Conservation (phyloP, 306 rosid genomes). For the Prunus mongolica region DNA sequence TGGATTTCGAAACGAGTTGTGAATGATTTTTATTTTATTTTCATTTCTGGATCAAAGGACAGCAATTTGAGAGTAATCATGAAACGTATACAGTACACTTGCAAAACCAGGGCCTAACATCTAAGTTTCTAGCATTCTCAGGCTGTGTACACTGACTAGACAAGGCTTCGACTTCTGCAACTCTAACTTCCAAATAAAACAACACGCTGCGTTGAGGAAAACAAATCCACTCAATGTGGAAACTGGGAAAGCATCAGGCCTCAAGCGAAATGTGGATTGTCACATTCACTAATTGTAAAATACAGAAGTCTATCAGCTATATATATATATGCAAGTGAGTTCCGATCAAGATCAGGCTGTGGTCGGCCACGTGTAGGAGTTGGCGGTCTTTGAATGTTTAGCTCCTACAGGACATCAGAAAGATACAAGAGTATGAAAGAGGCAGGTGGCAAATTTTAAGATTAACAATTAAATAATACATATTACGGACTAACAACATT, state of each 20-base stretch:
- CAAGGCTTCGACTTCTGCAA: slow-evolving; percentile 29
- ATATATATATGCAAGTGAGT: slow-evolving; percentile 94
- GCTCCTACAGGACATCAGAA: slow-evolving; percentile 51
- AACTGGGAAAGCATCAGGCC: not conserved
- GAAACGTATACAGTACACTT: too few species aligned
- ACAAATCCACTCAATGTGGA: not conserved
- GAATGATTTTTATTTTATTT: too few species aligned
- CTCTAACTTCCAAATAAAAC: slow-evolving; percentile 11
- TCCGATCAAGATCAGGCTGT: slow-evolving; percentile 93
- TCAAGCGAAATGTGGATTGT: slow-evolving; percentile 5
- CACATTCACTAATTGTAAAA: not conserved
- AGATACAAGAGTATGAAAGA: not conserved
- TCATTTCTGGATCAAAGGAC: too few species aligned
- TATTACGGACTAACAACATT: too few species aligned
- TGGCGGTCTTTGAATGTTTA: slow-evolving; percentile 96
- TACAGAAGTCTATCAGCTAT: not conserved
- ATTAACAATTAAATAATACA: not conserved
- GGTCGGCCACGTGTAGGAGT: slow-evolving; percentile 99
- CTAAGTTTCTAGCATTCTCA: slow-evolving; percentile 22
- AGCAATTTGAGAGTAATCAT: too few species aligned
- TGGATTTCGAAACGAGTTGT: too few species aligned
- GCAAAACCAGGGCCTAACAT: not conserved
- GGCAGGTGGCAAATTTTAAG: not conserved
- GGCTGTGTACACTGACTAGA: slow-evolving; percentile 28
- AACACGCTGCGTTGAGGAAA: not conserved